Evolutionary conservation across 1,139 yeast species (phyloP).

Genomic region (Yamadazyma triangularis): DNA sequence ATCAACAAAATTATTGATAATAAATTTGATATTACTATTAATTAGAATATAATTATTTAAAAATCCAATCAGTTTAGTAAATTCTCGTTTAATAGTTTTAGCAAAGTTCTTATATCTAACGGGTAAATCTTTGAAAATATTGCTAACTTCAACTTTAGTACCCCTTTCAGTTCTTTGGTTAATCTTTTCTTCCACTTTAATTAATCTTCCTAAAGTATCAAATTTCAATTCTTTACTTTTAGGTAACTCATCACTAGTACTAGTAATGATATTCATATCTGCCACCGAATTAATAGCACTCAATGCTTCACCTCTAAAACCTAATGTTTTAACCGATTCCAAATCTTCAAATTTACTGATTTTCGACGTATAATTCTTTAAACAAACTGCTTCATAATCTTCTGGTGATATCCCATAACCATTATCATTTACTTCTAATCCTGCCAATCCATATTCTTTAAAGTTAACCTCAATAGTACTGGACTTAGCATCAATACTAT

Average conservation of each 20-base stretch:
- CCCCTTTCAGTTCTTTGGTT: constrained; percentile 46
- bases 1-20: constrained; percentile 49
- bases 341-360: constrained; percentile 55
- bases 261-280: constrained; percentile 52
- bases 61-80: constrained; percentile 55
- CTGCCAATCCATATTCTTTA: constrained; percentile 70
- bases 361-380: constrained; percentile 81
- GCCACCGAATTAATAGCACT: constrained; percentile 67
- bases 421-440: constrained; percentile 66
- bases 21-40: constrained; percentile 50
- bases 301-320: constrained; percentile 85
- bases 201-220: constrained; percentile 49
- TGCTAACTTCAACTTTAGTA: constrained; percentile 48
- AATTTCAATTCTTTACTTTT: constrained; percentile 52
- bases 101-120: constrained; percentile 70
- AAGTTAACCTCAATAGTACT: constrained; percentile 62
- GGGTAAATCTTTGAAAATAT: constrained; percentile 62
- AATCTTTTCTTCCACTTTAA: constrained; percentile 31
- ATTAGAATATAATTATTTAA: constrained; percentile 70
- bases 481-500: constrained; percentile 76
- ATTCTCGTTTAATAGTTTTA: constrained; percentile 68
- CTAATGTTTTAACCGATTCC: constrained; percentile 50
- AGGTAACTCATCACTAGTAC: constrained; percentile 49
- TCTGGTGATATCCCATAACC: constrained; percentile 65
- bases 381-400: constrained; percentile 62